Evolutionary conservation across 1,284 basidiomycete species (phyloP), one percentile per base, ranked within the genome.

Genomic region (Ceratobasidium sp.): DNA sequence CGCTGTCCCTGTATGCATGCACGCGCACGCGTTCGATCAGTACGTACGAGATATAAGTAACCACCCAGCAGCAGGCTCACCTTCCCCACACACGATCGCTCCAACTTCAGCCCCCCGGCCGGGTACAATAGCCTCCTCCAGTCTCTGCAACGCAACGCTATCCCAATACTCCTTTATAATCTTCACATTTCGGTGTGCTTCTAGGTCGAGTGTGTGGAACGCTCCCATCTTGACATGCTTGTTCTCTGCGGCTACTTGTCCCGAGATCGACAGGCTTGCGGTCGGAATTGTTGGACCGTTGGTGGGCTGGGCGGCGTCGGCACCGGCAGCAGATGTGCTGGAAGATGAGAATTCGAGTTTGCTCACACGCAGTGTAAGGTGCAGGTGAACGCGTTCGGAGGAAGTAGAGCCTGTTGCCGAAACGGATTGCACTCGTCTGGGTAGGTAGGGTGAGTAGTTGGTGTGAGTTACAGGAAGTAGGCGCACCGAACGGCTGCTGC

Each of bases 91-190:
- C 0, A 99, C 94, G 18, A 99, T 88, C 0, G 98, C 98, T 9
- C 94, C 98, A 0, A 99, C 93, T 80, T 99, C 97, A 1, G 98
- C 98, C 0, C 96, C 95, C 77, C 92, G 86, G 23, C 95, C 96
- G n/a, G 94, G 95, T 59, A 94, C 86, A 72, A 94, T 95, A 43
- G 95, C 89, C 77, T 99, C 98, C 67, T 91, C 85, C 0, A 99
- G 88, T 30, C 96, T 86, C 63, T 91, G 87, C 26, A 94, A 81
- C 6, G 96, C 92, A 67, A 99, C 84, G 73, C 91, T 93, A 80
- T 99, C 98, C 98, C 98, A 99, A 64, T 90, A 88, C 0, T 83
- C 81, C 81, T 99, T 99, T 79, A 93, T 92, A 76, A 99, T 92
- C 50, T 95, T 89, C 72, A 99, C 88, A 79, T 96, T 91, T n/a